Conservation (phyloP, 139 green algal species). For the Gonium pectorale region DNA sequence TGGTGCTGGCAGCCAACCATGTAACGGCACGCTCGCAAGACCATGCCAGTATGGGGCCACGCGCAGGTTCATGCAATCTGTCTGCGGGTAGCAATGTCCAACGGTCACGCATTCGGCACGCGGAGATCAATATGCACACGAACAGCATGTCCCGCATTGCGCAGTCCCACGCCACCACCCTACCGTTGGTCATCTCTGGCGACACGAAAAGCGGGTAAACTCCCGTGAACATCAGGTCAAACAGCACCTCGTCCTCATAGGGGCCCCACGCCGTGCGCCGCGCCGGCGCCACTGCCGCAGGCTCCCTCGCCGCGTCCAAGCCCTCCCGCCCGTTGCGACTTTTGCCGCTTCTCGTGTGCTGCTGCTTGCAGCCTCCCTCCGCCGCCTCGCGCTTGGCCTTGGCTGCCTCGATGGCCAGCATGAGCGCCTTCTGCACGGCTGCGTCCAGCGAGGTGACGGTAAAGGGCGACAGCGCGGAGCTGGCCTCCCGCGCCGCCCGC, state of each 20-base stretch:
- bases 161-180: not conserved
- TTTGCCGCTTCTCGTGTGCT: too few species aligned
- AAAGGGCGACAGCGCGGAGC: conserved; percentile 22
- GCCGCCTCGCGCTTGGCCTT: too few species aligned
- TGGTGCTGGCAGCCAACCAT: too few species aligned
- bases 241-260: conserved; percentile 38
- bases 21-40: too few species aligned
- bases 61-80: too few species aligned
- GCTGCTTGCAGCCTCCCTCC: too few species aligned
- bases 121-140: too few species aligned
- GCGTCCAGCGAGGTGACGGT: conserved; percentile 7
- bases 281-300: not conserved
- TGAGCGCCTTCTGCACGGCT: conserved; percentile 3
- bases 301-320: not conserved
- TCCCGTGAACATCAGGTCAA: conserved; percentile 3
- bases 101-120: too few species aligned
- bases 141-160: too few species aligned
- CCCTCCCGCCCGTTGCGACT: not conserved
- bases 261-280: not conserved
- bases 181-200: conserved; percentile 1
- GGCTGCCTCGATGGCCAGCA: not conserved
- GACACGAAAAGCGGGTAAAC: conserved; percentile 26
- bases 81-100: too few species aligned
- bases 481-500: conserved; percentile 7
- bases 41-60: too few species aligned